phyloP scores from a whole-genome alignment of 805 yeast species.

The Candida sithepensis region DNA sequence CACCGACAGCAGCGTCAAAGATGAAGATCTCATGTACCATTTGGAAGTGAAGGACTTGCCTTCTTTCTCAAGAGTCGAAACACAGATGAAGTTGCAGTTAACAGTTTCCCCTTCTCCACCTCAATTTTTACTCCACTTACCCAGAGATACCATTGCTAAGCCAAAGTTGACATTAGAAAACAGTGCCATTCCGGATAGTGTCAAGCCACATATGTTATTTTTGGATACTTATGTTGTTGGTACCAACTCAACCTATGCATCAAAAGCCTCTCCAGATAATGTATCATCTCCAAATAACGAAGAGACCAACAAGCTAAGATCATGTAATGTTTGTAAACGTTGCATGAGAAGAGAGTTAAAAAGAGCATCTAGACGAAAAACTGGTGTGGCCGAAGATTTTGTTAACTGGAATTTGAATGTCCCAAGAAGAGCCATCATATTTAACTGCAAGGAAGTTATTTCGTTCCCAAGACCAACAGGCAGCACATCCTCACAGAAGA shows the following conservation, averaged over 20 bases:
- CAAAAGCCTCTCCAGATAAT: constrained; percentile 36
- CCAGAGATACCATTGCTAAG: constrained; percentile 84
- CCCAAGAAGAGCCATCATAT: constrained; percentile 79
- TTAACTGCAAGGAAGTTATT: constrained; percentile 86
- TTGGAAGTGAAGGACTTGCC: constrained; percentile 65
- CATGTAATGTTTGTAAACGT: constrained; percentile 77
- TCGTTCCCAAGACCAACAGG: constrained; percentile 61
- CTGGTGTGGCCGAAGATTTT: constrained; percentile 69
- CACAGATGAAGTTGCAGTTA: constrained; percentile 80
- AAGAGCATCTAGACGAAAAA: constrained; percentile 88
- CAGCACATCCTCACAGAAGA: constrained; percentile 28
- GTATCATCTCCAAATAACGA: constrained; percentile 4
- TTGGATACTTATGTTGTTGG: constrained; percentile 77
- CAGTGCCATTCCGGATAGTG: constrained; percentile 43
- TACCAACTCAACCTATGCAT: constrained; percentile 9
- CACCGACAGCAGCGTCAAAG: constrained; percentile 13
- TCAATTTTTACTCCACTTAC: constrained; percentile 70
- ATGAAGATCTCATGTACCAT: constrained; percentile 36
- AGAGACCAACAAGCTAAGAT: constrained; percentile 19
- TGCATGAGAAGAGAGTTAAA: constrained; percentile 92
- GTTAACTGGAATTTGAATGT: constrained; percentile 73
- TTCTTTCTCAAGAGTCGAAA: constrained; percentile 84
- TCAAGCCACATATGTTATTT: constrained; percentile 53
- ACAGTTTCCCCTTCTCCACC: constrained; percentile 73
- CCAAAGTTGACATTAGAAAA: constrained; percentile 68